A percentile compares a stretch with the other conserved stretches of the same genome.
These are phyloP conservation scores for Thalassiosira allenii DNA, from an alignment of 352 stramenopile species.

Conservation along the genomic window DNA sequence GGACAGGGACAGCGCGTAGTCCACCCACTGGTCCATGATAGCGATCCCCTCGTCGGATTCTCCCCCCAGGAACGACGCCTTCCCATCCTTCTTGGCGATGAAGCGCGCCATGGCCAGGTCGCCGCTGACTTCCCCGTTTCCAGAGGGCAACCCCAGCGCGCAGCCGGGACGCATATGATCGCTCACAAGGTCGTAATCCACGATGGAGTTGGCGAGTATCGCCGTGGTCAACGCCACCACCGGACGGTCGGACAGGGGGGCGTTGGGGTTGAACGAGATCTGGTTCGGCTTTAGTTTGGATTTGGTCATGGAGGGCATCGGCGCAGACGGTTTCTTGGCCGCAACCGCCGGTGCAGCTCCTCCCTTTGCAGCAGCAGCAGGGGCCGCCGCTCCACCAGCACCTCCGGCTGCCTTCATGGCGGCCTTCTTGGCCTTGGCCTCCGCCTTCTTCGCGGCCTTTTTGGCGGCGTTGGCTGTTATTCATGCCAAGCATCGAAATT, in stretches of 20 bases:
- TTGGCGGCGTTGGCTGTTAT: conserved; percentile 70
- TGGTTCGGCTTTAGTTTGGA: conserved; percentile 70
- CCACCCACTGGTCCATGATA: conserved; percentile 92
- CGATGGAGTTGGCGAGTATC: conserved; percentile 71
- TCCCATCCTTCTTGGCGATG: conserved; percentile 43
- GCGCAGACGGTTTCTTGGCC: not conserved
- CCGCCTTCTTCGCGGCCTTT: conserved; percentile 81
- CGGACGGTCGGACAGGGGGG: conserved; percentile 68
- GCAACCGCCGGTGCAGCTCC: conserved; percentile 1
- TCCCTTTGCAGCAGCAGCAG: conserved; percentile 10
- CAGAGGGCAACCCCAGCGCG: conserved; percentile 56
- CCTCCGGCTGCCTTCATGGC: conserved; percentile 68
- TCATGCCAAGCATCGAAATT: too few species aligned
- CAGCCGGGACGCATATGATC: conserved; percentile 65
- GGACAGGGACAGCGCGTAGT: conserved; percentile 88
- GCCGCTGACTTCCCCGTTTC: conserved; percentile 58
- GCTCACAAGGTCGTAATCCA: conserved; percentile 67
- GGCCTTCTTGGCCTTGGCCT: conserved; percentile 77
- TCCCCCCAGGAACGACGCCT: conserved; percentile 46
- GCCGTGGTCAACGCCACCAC: conserved; percentile 74
- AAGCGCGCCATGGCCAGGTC: conserved; percentile 84
- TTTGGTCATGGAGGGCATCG: conserved; percentile 20
- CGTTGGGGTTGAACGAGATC: conserved; percentile 82
- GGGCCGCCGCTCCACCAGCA: not conserved
- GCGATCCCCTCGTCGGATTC: conserved; percentile 84